phyloP scores from a whole-genome alignment of 2,329 filamentous ascomycete species.

The Penicillium sp. region DNA sequence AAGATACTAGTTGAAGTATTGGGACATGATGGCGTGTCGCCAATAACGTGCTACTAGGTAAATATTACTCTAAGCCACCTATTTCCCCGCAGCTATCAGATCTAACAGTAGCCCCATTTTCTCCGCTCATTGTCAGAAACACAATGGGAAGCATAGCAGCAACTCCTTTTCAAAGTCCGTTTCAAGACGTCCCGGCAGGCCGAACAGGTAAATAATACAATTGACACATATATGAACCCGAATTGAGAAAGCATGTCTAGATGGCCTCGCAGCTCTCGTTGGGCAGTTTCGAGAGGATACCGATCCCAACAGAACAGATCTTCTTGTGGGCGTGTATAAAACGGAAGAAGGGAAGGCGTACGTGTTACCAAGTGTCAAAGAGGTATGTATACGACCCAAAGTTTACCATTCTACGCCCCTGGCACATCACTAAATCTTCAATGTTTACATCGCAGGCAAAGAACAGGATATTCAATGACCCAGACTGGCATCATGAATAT shows the following conservation, averaged over 20 bases:
- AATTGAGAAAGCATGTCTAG: background rate
- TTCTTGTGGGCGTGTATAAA: slow-evolving; percentile 13
- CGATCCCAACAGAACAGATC: slow-evolving; percentile 8
- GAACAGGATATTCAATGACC: slow-evolving; percentile 8
- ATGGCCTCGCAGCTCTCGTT: slow-evolving; percentile 2
- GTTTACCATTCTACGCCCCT: background rate
- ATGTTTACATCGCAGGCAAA: slow-evolving; percentile 5
- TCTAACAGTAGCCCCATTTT: background rate
- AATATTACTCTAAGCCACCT: background rate
- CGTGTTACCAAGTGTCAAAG: slow-evolving; percentile 8
- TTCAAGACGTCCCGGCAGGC: slow-evolving; percentile 7
- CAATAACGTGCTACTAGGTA: background rate
- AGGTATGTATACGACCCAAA: background rate
- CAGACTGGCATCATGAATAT: slow-evolving; percentile 15
- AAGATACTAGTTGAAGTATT: no score
- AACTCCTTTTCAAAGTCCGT: slow-evolving; percentile 10
- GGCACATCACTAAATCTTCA: background rate
- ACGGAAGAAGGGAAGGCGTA: slow-evolving; percentile 12
- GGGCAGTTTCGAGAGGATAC: slow-evolving; percentile 7
- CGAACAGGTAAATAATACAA: slow-evolving; percentile 3
- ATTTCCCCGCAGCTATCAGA: background rate
- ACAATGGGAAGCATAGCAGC: slow-evolving; percentile 12
- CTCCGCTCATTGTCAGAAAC: background rate
- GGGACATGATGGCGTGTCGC: slow-evolving; percentile 1
- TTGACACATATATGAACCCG: background rate